Evolutionary conservation across 2,329 filamentous ascomycete species (phyloP), one percentile per base, ranked within the genome.

Genomic region (Arthrobotrys sinensis): DNA sequence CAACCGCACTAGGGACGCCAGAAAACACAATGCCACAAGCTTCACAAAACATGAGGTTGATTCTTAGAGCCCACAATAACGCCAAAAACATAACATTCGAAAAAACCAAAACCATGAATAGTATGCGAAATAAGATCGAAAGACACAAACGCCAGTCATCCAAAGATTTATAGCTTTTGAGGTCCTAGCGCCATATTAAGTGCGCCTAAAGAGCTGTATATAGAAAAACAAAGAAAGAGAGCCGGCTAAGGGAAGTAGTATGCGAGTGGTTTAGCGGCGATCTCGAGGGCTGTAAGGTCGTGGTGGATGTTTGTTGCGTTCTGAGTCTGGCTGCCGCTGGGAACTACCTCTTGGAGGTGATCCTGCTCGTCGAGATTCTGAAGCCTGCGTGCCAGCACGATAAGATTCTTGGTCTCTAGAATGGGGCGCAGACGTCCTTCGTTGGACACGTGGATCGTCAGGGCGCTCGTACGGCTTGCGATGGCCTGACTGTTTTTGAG

Each of bases 401-500:
- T 36, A 19, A 19, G 32, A 36, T 4, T 38, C 52, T 19, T 55
- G 32, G 12, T n/a, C 12, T 34, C 24, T 5, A 14, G 10, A 14
- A 14, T 28, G 34, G 3, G 34, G 10, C 4, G 34, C 55, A 11
- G 55, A 43, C 0, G 34, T 10, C 28, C 5, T 60, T 28, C 55
- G 34, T 11, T 43, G 11, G 21, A 2, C 10, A 48, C 16, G 16
- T 6, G 45, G 6, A 8, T 24, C 12, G 1, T 40, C 55, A 6
- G 55, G 52, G 5, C 52, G 52, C 0, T 57, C 52, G 12, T 57
- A 57, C 1, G 52, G 52, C 10, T 57, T 57, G n/a, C 12, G 16
- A 21, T 4, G 4, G 12, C 34, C n/a, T 16, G 40, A 19, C n/a
- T 16, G 16, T 10, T 34, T 38, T 14, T 24, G 36, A 24, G 36